Percentiles rank a stretch among this genome's conserved stretches.
Conservation (phyloP, 805 yeast species). For the Saccharomycopsis sp. region DNA sequence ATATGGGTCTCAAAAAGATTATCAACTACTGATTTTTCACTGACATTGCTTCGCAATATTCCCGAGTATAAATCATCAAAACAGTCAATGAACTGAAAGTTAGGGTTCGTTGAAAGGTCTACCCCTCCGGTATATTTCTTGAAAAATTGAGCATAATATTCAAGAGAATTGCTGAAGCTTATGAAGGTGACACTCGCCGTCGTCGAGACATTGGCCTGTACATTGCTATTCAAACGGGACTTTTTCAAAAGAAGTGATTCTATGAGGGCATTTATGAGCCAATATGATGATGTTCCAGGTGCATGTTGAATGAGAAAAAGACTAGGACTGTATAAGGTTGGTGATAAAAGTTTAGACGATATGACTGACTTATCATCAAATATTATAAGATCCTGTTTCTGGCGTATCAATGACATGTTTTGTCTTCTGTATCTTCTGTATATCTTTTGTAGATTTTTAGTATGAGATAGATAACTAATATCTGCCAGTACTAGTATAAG, state of each 20-base stretch:
- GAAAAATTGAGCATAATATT: slow-evolving; percentile 7
- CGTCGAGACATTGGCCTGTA: neutral
- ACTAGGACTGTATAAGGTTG: slow-evolving; percentile 1
- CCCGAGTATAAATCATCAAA: slow-evolving; percentile 11
- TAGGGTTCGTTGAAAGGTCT: slow-evolving; percentile 4
- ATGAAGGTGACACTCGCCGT: neutral
- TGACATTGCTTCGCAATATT: neutral
- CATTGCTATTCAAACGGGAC: slow-evolving; percentile 8
- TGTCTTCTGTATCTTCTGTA: neutral
- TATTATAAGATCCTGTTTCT: slow-evolving; percentile 15
- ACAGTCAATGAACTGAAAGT: slow-evolving; percentile 17
- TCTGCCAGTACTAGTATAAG: no score
- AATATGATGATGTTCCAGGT: slow-evolving; percentile 14
- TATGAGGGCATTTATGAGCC: slow-evolving; percentile 16
- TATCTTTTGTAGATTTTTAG: no score
- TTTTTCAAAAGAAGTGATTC: slow-evolving; percentile 10
- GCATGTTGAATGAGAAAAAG: slow-evolving; percentile 7
- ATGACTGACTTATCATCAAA: slow-evolving; percentile 14
- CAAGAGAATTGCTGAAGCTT: slow-evolving; percentile 5
- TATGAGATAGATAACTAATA: no score
- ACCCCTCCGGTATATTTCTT: slow-evolving; percentile 8
- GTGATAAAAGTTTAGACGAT: slow-evolving; percentile 4
- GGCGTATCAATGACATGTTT: slow-evolving; percentile 5
- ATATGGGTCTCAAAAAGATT: slow-evolving; percentile 6
- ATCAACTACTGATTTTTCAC: slow-evolving; percentile 1